Evolutionary conservation across 768 basidiomycete genomes (phyloP).

Genomic region (Lentinus brumalis): DNA sequence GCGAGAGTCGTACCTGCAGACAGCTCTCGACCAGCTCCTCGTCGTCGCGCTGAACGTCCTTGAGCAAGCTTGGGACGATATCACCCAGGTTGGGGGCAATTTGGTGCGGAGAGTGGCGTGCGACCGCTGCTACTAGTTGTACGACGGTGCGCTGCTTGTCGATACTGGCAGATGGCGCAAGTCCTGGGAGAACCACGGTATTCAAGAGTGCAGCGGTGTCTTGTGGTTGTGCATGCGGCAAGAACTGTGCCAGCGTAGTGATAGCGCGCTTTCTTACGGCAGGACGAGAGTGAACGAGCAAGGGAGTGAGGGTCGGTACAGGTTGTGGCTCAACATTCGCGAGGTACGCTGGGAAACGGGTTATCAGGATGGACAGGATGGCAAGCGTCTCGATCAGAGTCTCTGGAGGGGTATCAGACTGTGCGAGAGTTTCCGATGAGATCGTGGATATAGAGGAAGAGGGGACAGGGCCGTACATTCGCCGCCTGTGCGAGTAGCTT

Average conservation of each 20-base stretch:
- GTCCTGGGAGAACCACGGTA: conserved; percentile 60
- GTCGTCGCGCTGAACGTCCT: conserved; percentile 71
- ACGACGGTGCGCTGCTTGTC: conserved; percentile 79
- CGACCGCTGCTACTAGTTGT: conserved; percentile 78
- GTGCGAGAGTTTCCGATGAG: conserved; percentile 6
- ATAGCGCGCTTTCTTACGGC: conserved; percentile 95
- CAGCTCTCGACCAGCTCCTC: conserved; percentile 83
- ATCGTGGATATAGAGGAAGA: background rate
- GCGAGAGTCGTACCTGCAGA: conserved; percentile 57
- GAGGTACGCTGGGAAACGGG: conserved; percentile 76
- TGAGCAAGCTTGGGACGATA: conserved; percentile 71
- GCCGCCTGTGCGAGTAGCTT: conserved; percentile 79
- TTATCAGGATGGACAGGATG: conserved; percentile 86
- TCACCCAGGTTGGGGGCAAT: conserved; percentile 61
- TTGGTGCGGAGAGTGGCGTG: conserved; percentile 70
- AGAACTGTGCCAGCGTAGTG: conserved; percentile 79
- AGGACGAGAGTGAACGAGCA: conserved; percentile 73
- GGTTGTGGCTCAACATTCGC: conserved; percentile 60
- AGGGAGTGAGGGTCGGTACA: conserved; percentile 65
- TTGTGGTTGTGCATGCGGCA: conserved; percentile 67
- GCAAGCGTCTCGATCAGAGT: conserved; percentile 81
- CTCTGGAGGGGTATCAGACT: conserved; percentile 75
- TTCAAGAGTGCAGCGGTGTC: conserved; percentile 65
- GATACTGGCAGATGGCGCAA: conserved; percentile 50
- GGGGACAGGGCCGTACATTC: conserved; percentile 50